Evolutionary conservation across 257 asterid genomes (phyloP).

Genomic region (Nicotiana tabacum): DNA sequence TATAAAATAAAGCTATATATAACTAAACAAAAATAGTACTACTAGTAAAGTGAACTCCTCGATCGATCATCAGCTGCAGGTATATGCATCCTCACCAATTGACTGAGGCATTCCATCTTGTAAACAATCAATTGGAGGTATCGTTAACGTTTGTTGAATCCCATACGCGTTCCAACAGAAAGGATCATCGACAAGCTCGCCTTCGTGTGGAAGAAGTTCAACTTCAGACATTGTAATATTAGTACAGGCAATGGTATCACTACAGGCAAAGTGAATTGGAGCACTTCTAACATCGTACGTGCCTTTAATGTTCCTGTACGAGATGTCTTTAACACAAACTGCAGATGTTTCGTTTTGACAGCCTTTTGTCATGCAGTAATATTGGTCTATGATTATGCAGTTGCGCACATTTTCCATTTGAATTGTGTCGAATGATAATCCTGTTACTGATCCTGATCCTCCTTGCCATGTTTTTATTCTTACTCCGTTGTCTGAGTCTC

Average conservation of each 20-base stretch:
- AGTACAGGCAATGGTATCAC: constrained; percentile 81
- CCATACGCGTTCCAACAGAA: constrained; percentile 98
- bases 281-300: constrained; percentile 81
- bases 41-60: not conserved
- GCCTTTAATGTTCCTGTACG: constrained; percentile 76
- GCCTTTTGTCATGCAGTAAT: constrained; percentile 75
- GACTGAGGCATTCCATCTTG: constrained; percentile 69
- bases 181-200: constrained; percentile 81
- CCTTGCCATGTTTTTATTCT: constrained; percentile 99
- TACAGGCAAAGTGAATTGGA: constrained; percentile 94
- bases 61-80: constrained; percentile 29
- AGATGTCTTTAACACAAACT: constrained; percentile 54
- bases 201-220: constrained; percentile 75
- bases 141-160: constrained; percentile 70
- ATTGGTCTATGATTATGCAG: constrained; percentile 82
- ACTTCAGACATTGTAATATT: constrained; percentile 94
- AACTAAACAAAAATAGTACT: no score
- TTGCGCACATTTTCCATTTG: constrained; percentile 89
- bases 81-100: constrained; percentile 34
- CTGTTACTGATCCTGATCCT: constrained; percentile 79
- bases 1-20: not conserved
- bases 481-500: constrained; percentile 74
- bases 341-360: constrained; percentile 84
- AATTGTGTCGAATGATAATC: constrained; percentile 68
- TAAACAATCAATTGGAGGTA: constrained; percentile 85